Conservation (phyloP, 1,284 basidiomycete genomes). For the Anthracocystis walkeri region DNA sequence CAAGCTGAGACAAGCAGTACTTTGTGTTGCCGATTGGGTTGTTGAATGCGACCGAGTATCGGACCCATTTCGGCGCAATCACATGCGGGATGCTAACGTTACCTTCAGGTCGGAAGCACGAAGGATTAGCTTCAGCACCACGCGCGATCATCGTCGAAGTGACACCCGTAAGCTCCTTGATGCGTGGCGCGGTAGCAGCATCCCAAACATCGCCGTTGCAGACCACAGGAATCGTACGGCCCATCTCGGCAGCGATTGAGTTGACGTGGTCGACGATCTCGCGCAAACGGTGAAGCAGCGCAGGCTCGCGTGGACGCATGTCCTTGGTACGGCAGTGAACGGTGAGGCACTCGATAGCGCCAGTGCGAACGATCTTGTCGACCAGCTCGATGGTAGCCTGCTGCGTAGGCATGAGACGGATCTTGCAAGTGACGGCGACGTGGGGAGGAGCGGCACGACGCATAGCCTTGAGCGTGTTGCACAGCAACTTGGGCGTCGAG, state of each 20-base stretch:
- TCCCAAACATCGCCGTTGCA: constrained; percentile 94
- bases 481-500: constrained; percentile 88
- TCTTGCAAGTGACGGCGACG: constrained; percentile 75
- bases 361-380: constrained; percentile 85
- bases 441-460: constrained; percentile 73
- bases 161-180: constrained; percentile 78
- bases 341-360: constrained; percentile 84
- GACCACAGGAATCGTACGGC: constrained; percentile 79
- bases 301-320: constrained; percentile 87
- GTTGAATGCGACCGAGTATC: constrained; percentile 68
- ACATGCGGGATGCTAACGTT: constrained; percentile 52
- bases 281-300: constrained; percentile 81
- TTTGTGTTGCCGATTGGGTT: constrained; percentile 90
- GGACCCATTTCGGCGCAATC: constrained; percentile 63
- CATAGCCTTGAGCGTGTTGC: constrained; percentile 74
- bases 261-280: constrained; percentile 87
- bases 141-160: constrained; percentile 95
- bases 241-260: constrained; percentile 72
- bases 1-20: constrained; percentile 78
- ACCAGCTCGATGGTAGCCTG: constrained; percentile 88
- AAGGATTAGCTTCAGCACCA: constrained; percentile 91
- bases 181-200: constrained; percentile 80
- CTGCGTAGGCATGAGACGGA: constrained; percentile 86
- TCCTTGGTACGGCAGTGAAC: constrained; percentile 94
- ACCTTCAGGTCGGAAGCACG: constrained; percentile 78